Percentiles rank a stretch among this genome's conserved stretches.
These are phyloP conservation scores for Malassezia dermatis DNA, from an alignment of 1,284 basidiomycete species.

Conservation along the genomic window DNA sequence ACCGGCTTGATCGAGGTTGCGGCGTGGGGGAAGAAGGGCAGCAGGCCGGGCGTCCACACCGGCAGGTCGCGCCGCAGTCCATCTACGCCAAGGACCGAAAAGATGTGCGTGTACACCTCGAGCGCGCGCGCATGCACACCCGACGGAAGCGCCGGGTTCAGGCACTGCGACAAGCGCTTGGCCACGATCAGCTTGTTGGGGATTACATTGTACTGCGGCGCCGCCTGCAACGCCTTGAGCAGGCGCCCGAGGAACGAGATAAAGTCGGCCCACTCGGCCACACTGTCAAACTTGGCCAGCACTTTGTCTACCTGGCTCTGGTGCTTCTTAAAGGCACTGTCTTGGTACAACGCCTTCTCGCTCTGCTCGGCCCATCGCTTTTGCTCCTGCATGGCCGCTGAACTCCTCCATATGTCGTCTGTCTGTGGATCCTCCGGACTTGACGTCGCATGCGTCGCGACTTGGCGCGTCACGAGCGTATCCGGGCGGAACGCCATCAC, in stretches of 20 bases:
- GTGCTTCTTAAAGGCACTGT: slow-evolving; percentile 95
- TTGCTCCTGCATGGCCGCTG: slow-evolving; percentile 39
- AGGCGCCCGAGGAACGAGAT: slow-evolving; percentile 92
- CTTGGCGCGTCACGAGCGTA: slow-evolving; percentile 13
- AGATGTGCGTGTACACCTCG: slow-evolving; percentile 86
- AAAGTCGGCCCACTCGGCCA: slow-evolving; percentile 99
- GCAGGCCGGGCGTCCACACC: slow-evolving; percentile 88
- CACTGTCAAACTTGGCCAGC: slow-evolving; percentile 82
- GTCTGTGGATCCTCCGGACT: background rate
- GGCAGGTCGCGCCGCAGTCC: slow-evolving; percentile 77
- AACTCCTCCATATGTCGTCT: slow-evolving; percentile 28
- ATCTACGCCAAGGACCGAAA: slow-evolving; percentile 76
- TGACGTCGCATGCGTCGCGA: slow-evolving; percentile 3
- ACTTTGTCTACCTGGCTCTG: slow-evolving; percentile 79
- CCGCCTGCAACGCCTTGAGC: slow-evolving; percentile 85
- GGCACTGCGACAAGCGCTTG: slow-evolving; percentile 86
- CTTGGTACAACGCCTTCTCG: slow-evolving; percentile 49
- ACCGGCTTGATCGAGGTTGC: slow-evolving; percentile 60
- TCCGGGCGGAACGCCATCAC: slow-evolving; percentile 11
- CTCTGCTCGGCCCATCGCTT: slow-evolving; percentile 40
- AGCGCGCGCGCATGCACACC: slow-evolving; percentile 93
- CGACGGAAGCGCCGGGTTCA: slow-evolving; percentile 90
- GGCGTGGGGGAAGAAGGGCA: slow-evolving; percentile 97
- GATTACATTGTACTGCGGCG: slow-evolving; percentile 85
- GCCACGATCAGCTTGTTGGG: slow-evolving; percentile 87